Evolutionary conservation across 371 early-diverging fungal species (phyloP).

Genomic region (Lichtheimia corymbifera): DNA sequence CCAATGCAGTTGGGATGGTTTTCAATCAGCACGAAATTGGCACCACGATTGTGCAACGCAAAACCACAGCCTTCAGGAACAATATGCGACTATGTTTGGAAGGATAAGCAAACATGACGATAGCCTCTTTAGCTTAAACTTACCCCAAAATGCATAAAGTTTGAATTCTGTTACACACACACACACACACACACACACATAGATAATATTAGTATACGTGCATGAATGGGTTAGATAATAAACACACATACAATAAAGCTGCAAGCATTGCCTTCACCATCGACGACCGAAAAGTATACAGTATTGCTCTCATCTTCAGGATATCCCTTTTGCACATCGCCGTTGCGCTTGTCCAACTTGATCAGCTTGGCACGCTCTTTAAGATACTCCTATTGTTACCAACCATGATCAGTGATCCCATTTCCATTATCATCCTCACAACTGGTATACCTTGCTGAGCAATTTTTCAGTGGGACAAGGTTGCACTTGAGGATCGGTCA

Average conservation of each 20-base stretch:
- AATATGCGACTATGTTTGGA: conserved; percentile 30
- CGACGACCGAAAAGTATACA: conserved; percentile 79
- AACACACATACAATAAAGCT: conserved; percentile 67
- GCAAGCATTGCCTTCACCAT: conserved; percentile 83
- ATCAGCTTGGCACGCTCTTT: conserved; percentile 58
- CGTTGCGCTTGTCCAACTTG: conserved; percentile 48
- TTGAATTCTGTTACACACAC: conserved; percentile 45
- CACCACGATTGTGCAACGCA: conserved; percentile 75
- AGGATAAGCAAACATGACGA: not conserved
- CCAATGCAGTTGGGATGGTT: conserved; percentile 69
- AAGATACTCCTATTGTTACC: conserved; percentile 50
- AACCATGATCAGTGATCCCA: not conserved
- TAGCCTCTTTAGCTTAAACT: conserved; percentile 14
- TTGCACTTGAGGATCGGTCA: conserved; percentile 69
- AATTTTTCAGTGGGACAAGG: conserved; percentile 51
- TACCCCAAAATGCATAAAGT: conserved; percentile 63
- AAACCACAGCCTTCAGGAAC: conserved; percentile 72
- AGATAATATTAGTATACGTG: no score
- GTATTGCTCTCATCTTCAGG: conserved; percentile 71
- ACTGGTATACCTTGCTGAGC: conserved; percentile 34
- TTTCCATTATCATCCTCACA: conserved; percentile 10
- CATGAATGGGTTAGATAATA: not conserved
- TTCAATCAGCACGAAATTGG: conserved; percentile 66
- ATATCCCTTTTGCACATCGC: conserved; percentile 53
- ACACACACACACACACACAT: no score